Base-by-base conservation (phyloP, 164 flowering plant genomes). In the Pachysandra terminalis region DNA sequence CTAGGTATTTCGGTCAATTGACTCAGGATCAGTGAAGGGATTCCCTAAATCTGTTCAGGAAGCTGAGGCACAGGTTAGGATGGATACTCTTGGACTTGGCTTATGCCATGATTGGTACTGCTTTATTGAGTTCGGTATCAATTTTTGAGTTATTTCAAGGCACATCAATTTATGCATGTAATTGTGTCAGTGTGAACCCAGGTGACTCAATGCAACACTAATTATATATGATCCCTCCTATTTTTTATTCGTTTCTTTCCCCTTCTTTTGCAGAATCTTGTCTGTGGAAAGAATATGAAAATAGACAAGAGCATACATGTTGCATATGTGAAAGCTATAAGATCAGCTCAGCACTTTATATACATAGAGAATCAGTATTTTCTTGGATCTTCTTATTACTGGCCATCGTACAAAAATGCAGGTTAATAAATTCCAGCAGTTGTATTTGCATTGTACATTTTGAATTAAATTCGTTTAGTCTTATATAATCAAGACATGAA, bases 291-390 rank as follows among this genome's bases (percentile, higher is more conserved):
- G 78, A 84, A 90, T 71, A 40, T 90, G 82, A 81, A 80, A 71
- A 79, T 90, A 35, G 96, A 92, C 63, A 87, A 69, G 73, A 92
- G 96, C 75, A 90, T 88, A 52, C 94, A 92, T 65, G 69, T 70
- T 56, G 98, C 95, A 28, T 92, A 92, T 77, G 83, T 92, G 71
- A 77, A 87, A 66, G 96, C 95, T 61, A 92, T 92, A 61, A 79
- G 98, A 84, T 81, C 91, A 21, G 96, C 98, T 0, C 91, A 90
- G 48, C 90, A 84, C 59, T 91, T 91, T 64, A 81, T 91, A 48
- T 91, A 90, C 80, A 91, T 91, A 59, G 97, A 91, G 81, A 91
- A 91, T 70, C 96, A 92, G 81, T 92, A 92, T 72, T 92, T 92
- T 72, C 66, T 92, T 61, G 98, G 96, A 57, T 90, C 96, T 57